phyloP scores from a whole-genome alignment of 129 eudicot species.

The Cynara cardunculus region DNA sequence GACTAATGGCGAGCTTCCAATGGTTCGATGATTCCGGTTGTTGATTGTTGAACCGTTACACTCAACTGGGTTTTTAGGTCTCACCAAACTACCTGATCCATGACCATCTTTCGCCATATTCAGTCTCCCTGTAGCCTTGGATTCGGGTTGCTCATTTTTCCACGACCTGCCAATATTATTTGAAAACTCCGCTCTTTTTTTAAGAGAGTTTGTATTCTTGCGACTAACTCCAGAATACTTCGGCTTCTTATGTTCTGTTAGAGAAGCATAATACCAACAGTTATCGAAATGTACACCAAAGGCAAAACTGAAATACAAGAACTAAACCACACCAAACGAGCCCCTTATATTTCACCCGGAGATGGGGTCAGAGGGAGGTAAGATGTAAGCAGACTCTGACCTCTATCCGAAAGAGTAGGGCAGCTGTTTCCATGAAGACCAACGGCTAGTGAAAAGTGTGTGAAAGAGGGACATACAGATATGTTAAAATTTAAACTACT shows the following conservation, averaged over 20 bases:
- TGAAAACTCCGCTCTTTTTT: conserved; percentile 31
- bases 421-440: neutral
- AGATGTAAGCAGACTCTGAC: no score
- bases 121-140: conserved; percentile 24
- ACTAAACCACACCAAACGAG: no score
- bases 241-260: conserved; percentile 37
- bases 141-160: conserved; percentile 6
- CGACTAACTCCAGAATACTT: conserved; percentile 26
- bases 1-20: conserved; percentile 5
- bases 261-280: conserved; percentile 8
- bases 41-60: conserved; percentile 8
- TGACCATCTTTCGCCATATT: conserved; percentile 12
- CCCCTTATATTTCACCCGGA: no score
- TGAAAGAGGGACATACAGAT: no score
- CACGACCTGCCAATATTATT: conserved; percentile 11
- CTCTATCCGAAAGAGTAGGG: no score
- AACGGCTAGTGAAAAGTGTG: neutral
- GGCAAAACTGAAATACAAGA: neutral
- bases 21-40: conserved; percentile 32
- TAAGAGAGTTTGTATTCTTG: conserved; percentile 37
- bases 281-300: neutral
- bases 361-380: no score
- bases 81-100: conserved; percentile 13
- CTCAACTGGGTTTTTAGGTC: conserved; percentile 27
- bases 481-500: neutral